Evolutionary conservation across 805 yeast genomes (phyloP).

Genomic region (Myxozyma neotropica): DNA sequence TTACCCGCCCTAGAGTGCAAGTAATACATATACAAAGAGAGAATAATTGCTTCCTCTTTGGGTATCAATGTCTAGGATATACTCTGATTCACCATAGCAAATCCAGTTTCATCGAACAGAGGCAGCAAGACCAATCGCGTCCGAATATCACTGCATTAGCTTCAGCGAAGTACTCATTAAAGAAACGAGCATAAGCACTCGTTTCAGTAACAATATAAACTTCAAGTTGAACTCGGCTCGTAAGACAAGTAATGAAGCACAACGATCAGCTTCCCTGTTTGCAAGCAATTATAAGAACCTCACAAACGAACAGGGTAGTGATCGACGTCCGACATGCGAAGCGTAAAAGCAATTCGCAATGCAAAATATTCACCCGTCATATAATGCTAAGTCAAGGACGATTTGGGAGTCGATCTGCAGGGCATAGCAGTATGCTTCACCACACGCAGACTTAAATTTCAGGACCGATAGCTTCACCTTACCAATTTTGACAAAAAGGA

Average conservation of each 20-base stretch:
- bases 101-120: neutral
- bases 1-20: too few relatives aligned
- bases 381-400: too few relatives aligned
- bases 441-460: neutral
- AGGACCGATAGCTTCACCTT: neutral
- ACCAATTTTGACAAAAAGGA: neutral
- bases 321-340: too few relatives aligned
- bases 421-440: neutral
- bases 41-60: neutral
- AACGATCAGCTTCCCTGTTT: neutral
- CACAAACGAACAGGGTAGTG: too few relatives aligned
- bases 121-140: conserved; percentile 4
- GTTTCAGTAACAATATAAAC: neutral
- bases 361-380: too few relatives aligned
- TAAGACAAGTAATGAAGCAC: neutral
- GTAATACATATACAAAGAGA: too few relatives aligned
- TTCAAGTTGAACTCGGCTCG: neutral
- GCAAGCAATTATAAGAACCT: too few relatives aligned
- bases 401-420: too few relatives aligned
- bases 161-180: neutral
- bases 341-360: too few relatives aligned
- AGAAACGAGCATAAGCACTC: neutral
- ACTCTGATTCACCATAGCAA: neutral
- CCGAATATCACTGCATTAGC: neutral
- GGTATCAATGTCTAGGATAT: neutral